Evolutionary conservation across 2,329 filamentous ascomycete species (phyloP).

Genomic region (Curvularia lunata): DNA sequence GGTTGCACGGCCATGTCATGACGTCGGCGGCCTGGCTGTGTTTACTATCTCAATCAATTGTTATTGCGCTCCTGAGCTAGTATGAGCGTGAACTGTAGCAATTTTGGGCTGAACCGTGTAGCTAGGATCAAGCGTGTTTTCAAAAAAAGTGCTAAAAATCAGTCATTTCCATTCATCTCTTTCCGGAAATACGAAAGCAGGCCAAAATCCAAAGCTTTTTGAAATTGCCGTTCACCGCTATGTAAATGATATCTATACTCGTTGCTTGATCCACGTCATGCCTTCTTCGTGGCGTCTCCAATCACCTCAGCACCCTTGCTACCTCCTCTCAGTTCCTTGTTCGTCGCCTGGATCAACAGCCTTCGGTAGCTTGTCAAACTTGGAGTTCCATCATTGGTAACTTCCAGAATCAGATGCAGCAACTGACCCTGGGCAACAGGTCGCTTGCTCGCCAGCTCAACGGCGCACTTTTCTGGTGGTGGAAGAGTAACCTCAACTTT

Average conservation of each 20-base stretch:
- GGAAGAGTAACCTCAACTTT: slow-evolving; percentile 52
- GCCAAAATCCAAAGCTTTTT: neutral
- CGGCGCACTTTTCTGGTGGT: slow-evolving; percentile 51
- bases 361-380: slow-evolving; percentile 57
- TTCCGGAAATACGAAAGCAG: neutral
- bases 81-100: neutral
- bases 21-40: slow-evolving; percentile 10
- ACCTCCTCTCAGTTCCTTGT: slow-evolving; percentile 41
- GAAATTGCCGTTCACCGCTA: neutral
- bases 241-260: neutral
- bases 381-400: slow-evolving; percentile 54
- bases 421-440: slow-evolving; percentile 52
- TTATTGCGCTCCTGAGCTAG: neutral
- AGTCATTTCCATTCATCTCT: neutral
- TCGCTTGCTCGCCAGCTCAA: slow-evolving; percentile 45
- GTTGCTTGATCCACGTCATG: neutral
- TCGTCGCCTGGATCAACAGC: slow-evolving; percentile 49
- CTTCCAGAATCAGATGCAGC: slow-evolving; percentile 59
- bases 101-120: neutral
- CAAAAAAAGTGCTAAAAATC: neutral
- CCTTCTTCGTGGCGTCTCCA: slow-evolving; percentile 5
- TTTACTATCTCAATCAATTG: neutral
- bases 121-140: neutral
- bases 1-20: slow-evolving; percentile 2
- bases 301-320: neutral